phyloP scores from a whole-genome alignment of 371 early-diverging fungal species.

The Syncephalastrum monosporum region DNA sequence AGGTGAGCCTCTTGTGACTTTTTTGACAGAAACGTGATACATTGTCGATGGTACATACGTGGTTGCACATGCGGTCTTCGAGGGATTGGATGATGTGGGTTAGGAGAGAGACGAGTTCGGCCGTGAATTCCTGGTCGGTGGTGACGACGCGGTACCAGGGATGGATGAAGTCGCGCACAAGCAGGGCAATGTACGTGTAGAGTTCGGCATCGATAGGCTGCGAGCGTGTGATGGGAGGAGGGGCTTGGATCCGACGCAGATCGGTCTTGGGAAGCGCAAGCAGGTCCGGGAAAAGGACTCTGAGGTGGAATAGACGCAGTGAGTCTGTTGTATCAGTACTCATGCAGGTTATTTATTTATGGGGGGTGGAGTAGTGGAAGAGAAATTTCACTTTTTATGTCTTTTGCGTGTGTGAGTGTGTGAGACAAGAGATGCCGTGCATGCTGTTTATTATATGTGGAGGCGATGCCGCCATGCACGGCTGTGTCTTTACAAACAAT shows the following conservation, averaged over 20 bases:
- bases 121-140: slow-evolving; percentile 52
- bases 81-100: slow-evolving; percentile 44
- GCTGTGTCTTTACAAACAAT: too few species aligned
- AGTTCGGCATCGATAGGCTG: slow-evolving; percentile 56
- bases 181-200: slow-evolving; percentile 56
- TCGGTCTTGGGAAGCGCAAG: slow-evolving; percentile 40
- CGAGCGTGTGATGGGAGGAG: slow-evolving; percentile 39
- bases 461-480: too few species aligned
- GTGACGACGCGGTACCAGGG: slow-evolving; percentile 59
- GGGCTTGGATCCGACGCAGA: slow-evolving; percentile 31
- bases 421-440: too few species aligned
- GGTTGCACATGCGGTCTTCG: slow-evolving; percentile 46
- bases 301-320: slow-evolving; percentile 33
- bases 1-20: too few species aligned
- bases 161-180: slow-evolving; percentile 61
- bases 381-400: too few species aligned
- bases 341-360: too few species aligned
- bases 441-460: too few species aligned
- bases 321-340: slow-evolving; percentile 7
- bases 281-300: slow-evolving; percentile 44
- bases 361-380: too few species aligned
- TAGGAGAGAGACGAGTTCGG: slow-evolving; percentile 42
- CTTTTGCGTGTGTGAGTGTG: too few species aligned
- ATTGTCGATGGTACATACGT: slow-evolving; percentile 9
- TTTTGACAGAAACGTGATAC: too few species aligned